Evolutionary conservation across 352 stramenopile genomes (phyloP), one percentile per base, ranked within the genome.

Genomic region (Phytophthora syringae): DNA sequence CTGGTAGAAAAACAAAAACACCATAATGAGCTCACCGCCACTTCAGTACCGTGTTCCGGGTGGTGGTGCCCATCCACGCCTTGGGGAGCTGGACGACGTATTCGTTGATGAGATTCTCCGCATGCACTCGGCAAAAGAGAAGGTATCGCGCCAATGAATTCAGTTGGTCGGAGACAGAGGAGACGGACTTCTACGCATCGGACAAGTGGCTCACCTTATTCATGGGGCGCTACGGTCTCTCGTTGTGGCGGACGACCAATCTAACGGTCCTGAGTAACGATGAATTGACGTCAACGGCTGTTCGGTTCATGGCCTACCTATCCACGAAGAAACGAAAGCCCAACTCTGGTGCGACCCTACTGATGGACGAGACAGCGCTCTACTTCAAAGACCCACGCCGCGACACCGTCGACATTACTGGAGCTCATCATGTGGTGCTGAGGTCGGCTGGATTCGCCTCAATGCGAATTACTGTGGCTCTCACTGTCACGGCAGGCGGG

Each of bases 311-410:
- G 28, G 4, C 30, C 7, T 58, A 66, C 22, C 42, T 66, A 5
- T 40, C 30, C 18, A 51, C 12, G 20, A 66, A 61, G n/a, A 50
- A 53, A 11, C 22, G 1, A 40, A 27, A 16, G 42, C 51, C 64
- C 9, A 64, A 63, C 49, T 30, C n/a, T 7, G 20, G 5, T 4
- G 27, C 34, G 24, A 68, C 49, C 13, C 39, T 64, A 3, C 44
- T 67, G 48, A 67, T 70, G 66, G 59, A 70, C 30, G 49, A 70
- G 32, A 66, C 60, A 6, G 61, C 60, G 1, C 47, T 75, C 6
- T 67, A 53, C 27, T 71, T 71, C 64, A 25, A 72, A 63, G 40
- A 72, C 36, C 50, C 47, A 11, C 39, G 60, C 30, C 21, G 28
- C 18, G 57, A 53, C 6, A 40, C 48, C 7, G 49, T 53, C 6